Evolutionary conservation across 1,139 yeast genomes (phyloP), one percentile per base, ranked within the genome.

Genomic region (Yamadazyma atlantica): DNA sequence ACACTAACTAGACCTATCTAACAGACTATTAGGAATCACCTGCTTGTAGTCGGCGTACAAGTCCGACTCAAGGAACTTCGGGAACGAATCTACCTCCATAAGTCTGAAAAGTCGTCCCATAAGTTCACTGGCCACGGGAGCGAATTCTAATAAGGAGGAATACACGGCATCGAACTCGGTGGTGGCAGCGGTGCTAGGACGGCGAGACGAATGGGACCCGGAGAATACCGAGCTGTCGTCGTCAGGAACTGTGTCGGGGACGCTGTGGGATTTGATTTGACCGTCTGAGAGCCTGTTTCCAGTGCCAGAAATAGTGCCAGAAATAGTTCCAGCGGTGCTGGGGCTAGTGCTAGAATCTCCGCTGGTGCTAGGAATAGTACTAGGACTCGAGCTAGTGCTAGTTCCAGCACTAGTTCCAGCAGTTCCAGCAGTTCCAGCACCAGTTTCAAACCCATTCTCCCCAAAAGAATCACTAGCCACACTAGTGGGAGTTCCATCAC

Each of bases 31-130:
- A 19, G 9, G 22, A 19, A 19, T 35, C 40, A 13, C 36, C 1
- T 10, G 19, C 22, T 30, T 29, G 35, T 43, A 44, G 19, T 37
- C 27, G 8, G 29, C n/a, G 22, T 39, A 60, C 24, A 57, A 42
- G 14, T 54, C 53, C 32, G 69, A 62, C 12, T 58, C 62, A 27
- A 83, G 48, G 49, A 86, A 86, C 56, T 85, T 85, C 2, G 86
- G 86, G 35, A 83, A 66, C 10, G 94, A 84, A 58, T 86, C 95
- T 27, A 61, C 70, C 49, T 82, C 85, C 85, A 87, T 80, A 57
- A 86, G 61, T 31, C 66, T 63, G 48, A 73, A 75, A 33, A 84
- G 72, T n/a, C 38, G 29, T 10, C 33, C 31, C 32, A 39, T 23
- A 1, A 48, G 19, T 23, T 53, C 54, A 10, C 64, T 57, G 59